Percentiles rank a stretch among this genome's conserved stretches.
Evolutionary conservation across 768 basidiomycete genomes (phyloP).

Genomic region (Rhodotorula diobovata): DNA sequence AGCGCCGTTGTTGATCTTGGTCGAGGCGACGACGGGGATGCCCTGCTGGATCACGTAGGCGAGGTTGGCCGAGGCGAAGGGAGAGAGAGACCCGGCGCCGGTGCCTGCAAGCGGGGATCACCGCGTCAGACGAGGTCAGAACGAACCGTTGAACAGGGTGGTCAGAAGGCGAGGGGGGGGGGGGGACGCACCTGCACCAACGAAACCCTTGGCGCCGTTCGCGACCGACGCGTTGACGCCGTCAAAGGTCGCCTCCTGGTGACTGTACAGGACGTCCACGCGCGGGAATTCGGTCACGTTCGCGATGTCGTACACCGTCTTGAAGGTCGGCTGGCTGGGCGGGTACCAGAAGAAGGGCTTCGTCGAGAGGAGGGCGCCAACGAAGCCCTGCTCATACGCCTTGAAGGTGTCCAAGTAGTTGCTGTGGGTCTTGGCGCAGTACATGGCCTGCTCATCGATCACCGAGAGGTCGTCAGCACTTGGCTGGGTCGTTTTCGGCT

Average conservation of each 20-base stretch:
- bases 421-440: slow-evolving; percentile 42
- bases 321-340: slow-evolving; percentile 41
- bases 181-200: slow-evolving; percentile 21
- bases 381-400: slow-evolving; percentile 45
- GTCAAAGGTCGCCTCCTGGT: slow-evolving; percentile 20
- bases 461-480: neutral
- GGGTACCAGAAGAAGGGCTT: slow-evolving; percentile 36
- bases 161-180: too few species aligned
- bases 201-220: slow-evolving; percentile 24
- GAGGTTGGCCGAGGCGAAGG: slow-evolving; percentile 9
- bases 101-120: slow-evolving; percentile 3
- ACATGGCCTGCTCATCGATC: slow-evolving; percentile 34
- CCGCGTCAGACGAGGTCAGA: too few species aligned
- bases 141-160: neutral
- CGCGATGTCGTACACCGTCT: slow-evolving; percentile 37
- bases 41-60: slow-evolving; percentile 1
- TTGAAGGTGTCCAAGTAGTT: slow-evolving; percentile 46
- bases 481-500: too few species aligned
- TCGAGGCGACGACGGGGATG: slow-evolving; percentile 21
- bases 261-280: slow-evolving; percentile 38
- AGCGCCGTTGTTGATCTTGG: slow-evolving; percentile 30
- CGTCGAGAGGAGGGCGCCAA: slow-evolving; percentile 41
- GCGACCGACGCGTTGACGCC: slow-evolving; percentile 25
- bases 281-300: slow-evolving; percentile 26
- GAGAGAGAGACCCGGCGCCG: slow-evolving; percentile 16